Conservation (phyloP, 768 basidiomycete species). For the Termitomyces titanicus region DNA sequence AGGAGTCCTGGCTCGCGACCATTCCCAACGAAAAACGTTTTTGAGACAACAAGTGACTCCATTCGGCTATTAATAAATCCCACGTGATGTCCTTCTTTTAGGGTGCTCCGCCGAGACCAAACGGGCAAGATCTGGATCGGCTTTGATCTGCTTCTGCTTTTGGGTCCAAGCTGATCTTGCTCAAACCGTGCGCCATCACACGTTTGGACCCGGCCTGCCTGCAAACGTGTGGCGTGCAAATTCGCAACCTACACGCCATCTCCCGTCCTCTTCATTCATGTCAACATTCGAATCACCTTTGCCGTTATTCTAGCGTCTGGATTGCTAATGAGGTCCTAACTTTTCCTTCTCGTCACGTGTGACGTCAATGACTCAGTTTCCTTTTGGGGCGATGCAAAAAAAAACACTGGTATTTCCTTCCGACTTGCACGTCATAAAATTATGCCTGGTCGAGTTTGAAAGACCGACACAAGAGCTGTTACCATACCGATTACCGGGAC, state of each 20-base stretch:
- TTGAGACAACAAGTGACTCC: slow-evolving; percentile 30
- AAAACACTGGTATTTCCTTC: neutral
- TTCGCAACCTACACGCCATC: slow-evolving; percentile 16
- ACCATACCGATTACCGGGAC: neutral
- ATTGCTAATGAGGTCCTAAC: too few relatives aligned
- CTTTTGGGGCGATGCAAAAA: neutral
- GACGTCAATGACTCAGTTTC: slow-evolving; percentile 10
- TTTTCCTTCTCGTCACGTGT: slow-evolving; percentile 7
- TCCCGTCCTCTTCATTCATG: neutral
- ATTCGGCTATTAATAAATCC: slow-evolving; percentile 20
- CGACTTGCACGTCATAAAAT: neutral
- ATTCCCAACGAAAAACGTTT: slow-evolving; percentile 32
- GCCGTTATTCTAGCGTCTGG: too few relatives aligned
- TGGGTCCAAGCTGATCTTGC: slow-evolving; percentile 7
- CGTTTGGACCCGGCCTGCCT: slow-evolving; percentile 23
- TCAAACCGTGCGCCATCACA: slow-evolving; percentile 24
- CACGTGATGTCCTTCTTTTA: slow-evolving; percentile 18
- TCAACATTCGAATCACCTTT: too few relatives aligned
- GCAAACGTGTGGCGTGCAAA: slow-evolving; percentile 27
- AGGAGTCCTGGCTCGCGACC: slow-evolving; percentile 33
- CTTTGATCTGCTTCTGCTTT: neutral
- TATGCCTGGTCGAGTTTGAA: too few relatives aligned
- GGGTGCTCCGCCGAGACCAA: slow-evolving; percentile 16
- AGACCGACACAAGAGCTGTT: too few relatives aligned
- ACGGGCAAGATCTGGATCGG: slow-evolving; percentile 11